A percentile compares a stretch with the other conserved stretches of the same genome.
Evolutionary conservation across 2,329 filamentous ascomycete genomes (phyloP).

Genomic region (Ophiostoma perfectum): DNA sequence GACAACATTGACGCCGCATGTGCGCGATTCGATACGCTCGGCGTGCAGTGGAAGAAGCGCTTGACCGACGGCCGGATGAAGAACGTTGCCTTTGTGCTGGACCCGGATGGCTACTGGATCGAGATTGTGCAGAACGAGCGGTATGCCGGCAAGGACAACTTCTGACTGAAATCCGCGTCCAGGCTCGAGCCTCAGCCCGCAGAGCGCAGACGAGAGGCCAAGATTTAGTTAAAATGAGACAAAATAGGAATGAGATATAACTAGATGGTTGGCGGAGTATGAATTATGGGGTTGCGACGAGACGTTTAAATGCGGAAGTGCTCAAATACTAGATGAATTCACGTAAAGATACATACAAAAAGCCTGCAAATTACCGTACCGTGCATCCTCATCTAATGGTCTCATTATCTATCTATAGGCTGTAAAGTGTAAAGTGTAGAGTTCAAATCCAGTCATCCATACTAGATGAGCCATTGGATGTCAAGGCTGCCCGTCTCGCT

Average conservation of each 20-base stretch:
- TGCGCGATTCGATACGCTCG: constrained; percentile 72
- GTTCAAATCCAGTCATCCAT: not conserved
- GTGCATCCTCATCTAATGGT: too few relatives aligned
- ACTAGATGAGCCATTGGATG: constrained; percentile 19
- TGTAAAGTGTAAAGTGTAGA: too few relatives aligned
- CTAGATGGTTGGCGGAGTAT: not conserved
- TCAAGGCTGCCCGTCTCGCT: constrained; percentile 13
- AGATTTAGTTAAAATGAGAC: not conserved
- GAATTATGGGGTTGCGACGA: too few relatives aligned
- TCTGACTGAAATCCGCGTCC: constrained; percentile 30
- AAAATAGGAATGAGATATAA: not conserved
- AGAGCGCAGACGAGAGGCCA: not conserved
- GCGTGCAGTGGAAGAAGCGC: constrained; percentile 90
- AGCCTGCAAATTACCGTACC: too few relatives aligned
- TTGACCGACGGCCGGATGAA: constrained; percentile 90
- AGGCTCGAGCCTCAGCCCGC: not conserved
- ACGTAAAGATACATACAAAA: not conserved
- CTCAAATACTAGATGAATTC: too few relatives aligned
- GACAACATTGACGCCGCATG: constrained; percentile 88
- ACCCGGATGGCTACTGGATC: constrained; percentile 83
- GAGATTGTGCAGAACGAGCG: constrained; percentile 74
- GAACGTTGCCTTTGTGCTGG: constrained; percentile 85
- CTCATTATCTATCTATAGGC: too few relatives aligned
- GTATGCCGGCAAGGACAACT: constrained; percentile 50
- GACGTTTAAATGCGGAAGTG: not conserved